These are phyloP conservation scores for Zarea fungicola DNA, from an alignment of 2,329 filamentous ascomycete species.

Conservation along the genomic window DNA sequence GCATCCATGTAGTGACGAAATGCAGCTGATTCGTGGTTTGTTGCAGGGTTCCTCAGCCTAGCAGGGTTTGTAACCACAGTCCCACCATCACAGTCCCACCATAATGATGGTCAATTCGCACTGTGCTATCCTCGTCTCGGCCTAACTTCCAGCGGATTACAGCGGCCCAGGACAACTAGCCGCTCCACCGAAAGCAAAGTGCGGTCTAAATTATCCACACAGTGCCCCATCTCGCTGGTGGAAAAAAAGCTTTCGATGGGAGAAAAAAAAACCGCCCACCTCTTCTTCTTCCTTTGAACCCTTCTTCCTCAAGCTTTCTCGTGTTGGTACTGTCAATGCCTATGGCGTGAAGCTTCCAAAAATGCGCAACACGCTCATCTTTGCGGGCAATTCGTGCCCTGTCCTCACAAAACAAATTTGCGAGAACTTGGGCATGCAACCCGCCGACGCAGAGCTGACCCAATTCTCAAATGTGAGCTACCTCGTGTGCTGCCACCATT, in stretches of 20 bases:
- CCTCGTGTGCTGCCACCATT: slow-evolving; percentile 16
- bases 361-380: slow-evolving; percentile 64
- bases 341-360: slow-evolving; percentile 24
- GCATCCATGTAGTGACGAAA: neutral
- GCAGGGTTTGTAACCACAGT: slow-evolving; percentile 5
- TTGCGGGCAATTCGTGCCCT: slow-evolving; percentile 63
- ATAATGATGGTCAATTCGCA: slow-evolving; percentile 5
- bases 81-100: slow-evolving; percentile 10
- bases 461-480: slow-evolving; percentile 65
- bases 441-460: slow-evolving; percentile 59
- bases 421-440: slow-evolving; percentile 60
- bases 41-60: neutral
- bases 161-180: neutral
- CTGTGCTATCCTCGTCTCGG: slow-evolving; percentile 1
- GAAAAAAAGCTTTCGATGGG: slow-evolving; percentile 1
- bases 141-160: neutral
- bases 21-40: neutral
- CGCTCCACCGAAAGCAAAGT: neutral
- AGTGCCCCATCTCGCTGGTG: slow-evolving; percentile 1
- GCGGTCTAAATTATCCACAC: neutral
- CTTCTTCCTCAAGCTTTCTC: slow-evolving; percentile 19
- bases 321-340: slow-evolving; percentile 16
- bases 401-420: slow-evolving; percentile 61
- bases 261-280: slow-evolving; percentile 8
- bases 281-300: slow-evolving; percentile 22